Evolutionary conservation across 371 early-diverging fungal genomes (phyloP), one percentile per base, ranked within the genome.

Genomic region (Batkoa obscura): DNA sequence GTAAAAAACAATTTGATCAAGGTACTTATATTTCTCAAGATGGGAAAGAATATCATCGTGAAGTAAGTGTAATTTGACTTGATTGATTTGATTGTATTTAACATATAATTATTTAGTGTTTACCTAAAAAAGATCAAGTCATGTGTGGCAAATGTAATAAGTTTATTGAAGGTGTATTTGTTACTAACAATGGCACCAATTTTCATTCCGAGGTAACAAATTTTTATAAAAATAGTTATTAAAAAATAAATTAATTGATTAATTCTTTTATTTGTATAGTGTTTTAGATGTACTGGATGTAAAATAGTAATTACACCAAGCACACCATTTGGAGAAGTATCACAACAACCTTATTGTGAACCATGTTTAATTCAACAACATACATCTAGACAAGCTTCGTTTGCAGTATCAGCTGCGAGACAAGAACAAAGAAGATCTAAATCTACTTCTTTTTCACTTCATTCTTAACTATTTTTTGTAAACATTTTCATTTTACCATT

Each of bases 141-240:
- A 10, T 6, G 2, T 58, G 58, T 35, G 38, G 10, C 43, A 50
- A 58, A 17, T 58, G 58, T 50, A 23, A 31, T 3, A 33, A 50
- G 31, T 31, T 23, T 41, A 59, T 55, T 9, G 31, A 36, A 5
- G 59, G 55, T 2, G 39, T 45, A 17, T 59, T 49, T 31, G 54
- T 59, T 30, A 46, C 38, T 5, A 53, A 59, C 39, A 55, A 55
- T 10, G 35, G 42, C 37, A 39, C 15, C 12, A 63, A 61, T 46
- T 63, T 61, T 56, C 60, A 61, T 33, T 32, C 54, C 9, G 57
- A 59, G 55, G 64, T 60, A 55, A 54, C 15, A 50, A 46, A 49
- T 32, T 54, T 31, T 2, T 17, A 5, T 13, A n/a, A 8, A 10
- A 33, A 12, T 46, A 17, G 4, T 17, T 6, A n/a, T 41, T 2